Conservation (phyloP, 305 asterid species). For the Rubia tinctorum region DNA sequence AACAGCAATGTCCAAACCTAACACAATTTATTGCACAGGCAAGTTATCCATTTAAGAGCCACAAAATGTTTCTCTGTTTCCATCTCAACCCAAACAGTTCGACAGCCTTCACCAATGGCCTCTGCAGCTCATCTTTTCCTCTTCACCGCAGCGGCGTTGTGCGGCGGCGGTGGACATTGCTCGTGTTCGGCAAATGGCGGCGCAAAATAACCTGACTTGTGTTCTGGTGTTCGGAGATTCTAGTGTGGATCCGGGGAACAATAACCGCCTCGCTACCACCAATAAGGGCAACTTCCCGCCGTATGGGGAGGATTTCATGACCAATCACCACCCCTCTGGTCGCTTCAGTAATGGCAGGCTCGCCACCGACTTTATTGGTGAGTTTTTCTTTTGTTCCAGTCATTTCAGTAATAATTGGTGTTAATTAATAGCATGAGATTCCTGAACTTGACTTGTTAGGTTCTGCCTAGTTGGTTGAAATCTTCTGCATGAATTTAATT, state of each 20-base stretch:
- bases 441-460: too few relatives aligned
- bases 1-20: conserved; percentile 17
- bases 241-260: conserved; percentile 59
- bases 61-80: background rate
- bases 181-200: conserved; percentile 26
- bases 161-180: conserved; percentile 19
- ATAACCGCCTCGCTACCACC: conserved; percentile 36
- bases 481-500: background rate
- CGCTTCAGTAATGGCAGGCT: conserved; percentile 51
- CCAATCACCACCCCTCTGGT: conserved; percentile 37
- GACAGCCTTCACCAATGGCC: background rate
- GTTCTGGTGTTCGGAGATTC: conserved; percentile 64
- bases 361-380: conserved; percentile 48
- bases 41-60: conserved; percentile 6
- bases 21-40: conserved; percentile 12
- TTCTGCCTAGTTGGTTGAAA: background rate
- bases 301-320: conserved; percentile 42
- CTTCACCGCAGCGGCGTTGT: background rate
- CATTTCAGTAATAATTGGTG: too few relatives aligned
- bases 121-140: conserved; percentile 3
- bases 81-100: background rate
- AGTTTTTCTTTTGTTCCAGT: background rate
- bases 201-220: conserved; percentile 34
- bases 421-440: background rate
- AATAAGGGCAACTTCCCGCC: conserved; percentile 43